Percentiles rank a stretch among this genome's conserved stretches.
Evolutionary conservation across 345 rosid species (phyloP).

Genomic region (Dimocarpus longan): DNA sequence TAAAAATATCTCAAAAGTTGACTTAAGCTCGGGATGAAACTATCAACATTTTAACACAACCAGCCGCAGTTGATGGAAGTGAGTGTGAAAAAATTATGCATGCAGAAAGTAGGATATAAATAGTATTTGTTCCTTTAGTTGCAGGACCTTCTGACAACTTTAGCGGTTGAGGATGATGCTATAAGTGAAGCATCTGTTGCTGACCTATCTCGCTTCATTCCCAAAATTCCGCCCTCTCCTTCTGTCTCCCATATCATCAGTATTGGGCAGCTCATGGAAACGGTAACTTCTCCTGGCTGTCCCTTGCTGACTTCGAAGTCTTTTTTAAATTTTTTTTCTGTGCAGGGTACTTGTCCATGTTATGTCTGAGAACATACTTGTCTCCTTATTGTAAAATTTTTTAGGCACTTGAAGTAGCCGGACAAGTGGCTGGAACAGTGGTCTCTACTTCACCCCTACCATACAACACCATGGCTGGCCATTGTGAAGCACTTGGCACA

Average conservation of each 20-base stretch:
- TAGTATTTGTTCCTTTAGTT: conserved; percentile 11
- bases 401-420: conserved; percentile 93
- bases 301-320: too few relatives aligned
- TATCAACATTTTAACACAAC: background rate
- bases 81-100: background rate
- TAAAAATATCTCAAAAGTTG: background rate
- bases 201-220: too few relatives aligned
- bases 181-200: too few relatives aligned
- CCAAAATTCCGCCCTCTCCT: too few relatives aligned
- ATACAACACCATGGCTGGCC: conserved; percentile 71
- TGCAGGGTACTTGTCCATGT: too few relatives aligned
- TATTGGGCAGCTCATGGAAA: conserved; percentile 91
- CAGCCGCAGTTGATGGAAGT: background rate
- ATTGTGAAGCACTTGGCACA: conserved; percentile 83
- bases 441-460: conserved; percentile 89
- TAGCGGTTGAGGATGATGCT: conserved; percentile 66
- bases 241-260: too few relatives aligned
- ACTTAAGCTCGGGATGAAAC: background rate
- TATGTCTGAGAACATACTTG: background rate
- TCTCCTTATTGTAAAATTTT: background rate
- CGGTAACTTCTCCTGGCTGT: conserved; percentile 45
- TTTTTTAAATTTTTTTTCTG: background rate
- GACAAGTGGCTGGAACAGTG: conserved; percentile 85
- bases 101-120: background rate
- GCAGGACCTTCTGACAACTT: conserved; percentile 63